Base-by-base conservation (phyloP, 2,329 filamentous ascomycete species). In the Meredithiella fracta region DNA sequence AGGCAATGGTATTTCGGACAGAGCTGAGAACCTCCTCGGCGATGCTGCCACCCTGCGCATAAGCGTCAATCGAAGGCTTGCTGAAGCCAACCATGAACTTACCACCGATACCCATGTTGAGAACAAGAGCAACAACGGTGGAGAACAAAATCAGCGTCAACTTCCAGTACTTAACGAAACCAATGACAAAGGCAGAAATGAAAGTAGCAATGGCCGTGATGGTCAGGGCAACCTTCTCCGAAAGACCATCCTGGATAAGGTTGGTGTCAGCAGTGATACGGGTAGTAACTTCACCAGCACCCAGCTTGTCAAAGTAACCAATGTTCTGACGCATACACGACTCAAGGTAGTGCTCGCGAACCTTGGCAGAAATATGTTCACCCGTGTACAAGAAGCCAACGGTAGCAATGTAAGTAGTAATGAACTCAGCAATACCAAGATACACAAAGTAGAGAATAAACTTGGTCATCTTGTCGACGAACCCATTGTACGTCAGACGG, bases 21-120 rank as follows among this genome's bases (percentile, higher is more conserved):
- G 90, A 96, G 67, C 87, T 90, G 63, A 98, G 78, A 55, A 96
- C 91, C 69, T 98, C 92, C 65, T 97, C 92, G 3, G 88, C 91
- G 11, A 97, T 78, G 1, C 84, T 90, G 57, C 90, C 91, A 60
- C 90, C 91, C 51, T 81, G 73, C 25, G 87, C 90, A 64, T 94
- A 95, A 0, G 87, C 80, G 54, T 83, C 74, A 51, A 96, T 73
- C 1, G 85, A 84, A 57, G 79, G 72, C 69, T 89, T 91, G 69
- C 83, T 90, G 68, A 78, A 91, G 66, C 82, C 87, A 65, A 94
- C 73, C 63, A 95, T 84, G 63, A 88, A 86, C 2, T 70, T 72
- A 3, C 85, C 86, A 14, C 85, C 81, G 53, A 73, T 70, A 47
- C 83, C 86, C 82, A 94, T 92, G 61, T 84, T 75, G 14, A 86